These are phyloP conservation scores for Cylindrodendrum hubeiense DNA, from an alignment of 2,329 filamentous ascomycete genomes.

Conservation along the genomic window DNA sequence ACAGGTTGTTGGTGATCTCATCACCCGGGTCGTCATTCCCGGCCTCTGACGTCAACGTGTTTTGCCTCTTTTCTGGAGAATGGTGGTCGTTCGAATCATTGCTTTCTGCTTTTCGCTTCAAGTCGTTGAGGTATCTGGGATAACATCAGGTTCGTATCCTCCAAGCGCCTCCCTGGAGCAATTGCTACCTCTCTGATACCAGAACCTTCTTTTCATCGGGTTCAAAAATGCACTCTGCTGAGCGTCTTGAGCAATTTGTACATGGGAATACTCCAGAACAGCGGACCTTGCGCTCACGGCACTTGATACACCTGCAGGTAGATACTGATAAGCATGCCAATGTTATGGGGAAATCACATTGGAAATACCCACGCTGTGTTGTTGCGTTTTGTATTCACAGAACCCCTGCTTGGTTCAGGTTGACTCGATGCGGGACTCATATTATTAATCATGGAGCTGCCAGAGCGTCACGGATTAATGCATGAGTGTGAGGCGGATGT, in stretches of 20 bases:
- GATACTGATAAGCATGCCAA: too few relatives aligned
- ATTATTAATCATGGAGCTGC: too few relatives aligned
- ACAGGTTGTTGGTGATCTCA: too few relatives aligned
- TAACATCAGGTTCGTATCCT: neutral
- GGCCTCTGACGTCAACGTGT: too few relatives aligned
- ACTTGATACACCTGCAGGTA: constrained; percentile 11
- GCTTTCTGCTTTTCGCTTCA: constrained; percentile 17
- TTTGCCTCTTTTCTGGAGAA: neutral
- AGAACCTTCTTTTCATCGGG: constrained; percentile 16
- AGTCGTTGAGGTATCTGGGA: constrained; percentile 17
- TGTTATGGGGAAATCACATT: too few relatives aligned
- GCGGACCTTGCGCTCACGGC: constrained; percentile 22
- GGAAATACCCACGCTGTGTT: too few relatives aligned
- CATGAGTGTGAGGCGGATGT: too few relatives aligned
- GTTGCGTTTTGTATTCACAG: too few relatives aligned
- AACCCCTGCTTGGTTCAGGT: too few relatives aligned
- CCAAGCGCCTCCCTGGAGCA: neutral
- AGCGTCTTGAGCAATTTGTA: constrained; percentile 14
- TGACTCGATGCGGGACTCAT: too few relatives aligned
- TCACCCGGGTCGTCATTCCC: too few relatives aligned
- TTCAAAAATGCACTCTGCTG: constrained; percentile 14
- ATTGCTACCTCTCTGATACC: constrained; percentile 4
- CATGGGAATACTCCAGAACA: constrained; percentile 19
- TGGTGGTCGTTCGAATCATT: neutral
- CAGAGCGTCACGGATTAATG: too few relatives aligned